Percentiles rank a stretch among this genome's conserved stretches.
Conservation (phyloP, 257 asterid species). For the Plantago ovata region DNA sequence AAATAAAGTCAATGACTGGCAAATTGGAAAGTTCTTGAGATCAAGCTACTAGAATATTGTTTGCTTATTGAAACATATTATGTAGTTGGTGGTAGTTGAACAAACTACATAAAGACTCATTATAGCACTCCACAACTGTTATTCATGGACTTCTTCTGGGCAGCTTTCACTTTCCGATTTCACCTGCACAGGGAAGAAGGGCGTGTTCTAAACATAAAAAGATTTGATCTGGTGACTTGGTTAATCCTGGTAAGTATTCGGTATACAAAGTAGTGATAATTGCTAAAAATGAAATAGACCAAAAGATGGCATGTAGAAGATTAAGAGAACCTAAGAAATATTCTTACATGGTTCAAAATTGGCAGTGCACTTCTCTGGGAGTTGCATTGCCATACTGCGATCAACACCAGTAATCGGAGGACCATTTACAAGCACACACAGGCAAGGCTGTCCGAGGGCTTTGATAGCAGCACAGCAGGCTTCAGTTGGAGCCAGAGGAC, state of each 20-base stretch:
- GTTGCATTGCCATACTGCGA: constrained; percentile 73
- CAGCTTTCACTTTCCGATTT: constrained; percentile 26
- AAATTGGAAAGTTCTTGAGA: not conserved
- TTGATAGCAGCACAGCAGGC: constrained; percentile 81
- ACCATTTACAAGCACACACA: constrained; percentile 82
- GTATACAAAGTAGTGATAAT: too few species aligned
- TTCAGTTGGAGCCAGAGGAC: constrained; percentile 69
- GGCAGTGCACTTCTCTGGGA: constrained; percentile 83
- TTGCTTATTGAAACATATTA: constrained; percentile 22
- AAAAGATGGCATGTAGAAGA: not conserved
- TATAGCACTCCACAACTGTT: not conserved
- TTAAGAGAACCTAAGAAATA: not conserved
- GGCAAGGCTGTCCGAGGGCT: constrained; percentile 90
- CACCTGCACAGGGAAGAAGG: constrained; percentile 39
- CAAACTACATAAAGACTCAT: not conserved
- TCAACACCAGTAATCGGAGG: constrained; percentile 94
- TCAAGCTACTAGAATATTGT: constrained; percentile 22
- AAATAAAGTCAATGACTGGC: too few species aligned
- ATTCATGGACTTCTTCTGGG: constrained; percentile 21
- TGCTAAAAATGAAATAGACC: too few species aligned
- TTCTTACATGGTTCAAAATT: constrained; percentile 76
- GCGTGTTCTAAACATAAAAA: too few species aligned
- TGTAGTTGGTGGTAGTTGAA: constrained; percentile 1
- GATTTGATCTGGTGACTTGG: too few species aligned
- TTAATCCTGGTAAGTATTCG: too few species aligned